Evolutionary conservation across 495 filamentous ascomycete genomes (phyloP).

Genomic region (Trichoderma reesei): DNA sequence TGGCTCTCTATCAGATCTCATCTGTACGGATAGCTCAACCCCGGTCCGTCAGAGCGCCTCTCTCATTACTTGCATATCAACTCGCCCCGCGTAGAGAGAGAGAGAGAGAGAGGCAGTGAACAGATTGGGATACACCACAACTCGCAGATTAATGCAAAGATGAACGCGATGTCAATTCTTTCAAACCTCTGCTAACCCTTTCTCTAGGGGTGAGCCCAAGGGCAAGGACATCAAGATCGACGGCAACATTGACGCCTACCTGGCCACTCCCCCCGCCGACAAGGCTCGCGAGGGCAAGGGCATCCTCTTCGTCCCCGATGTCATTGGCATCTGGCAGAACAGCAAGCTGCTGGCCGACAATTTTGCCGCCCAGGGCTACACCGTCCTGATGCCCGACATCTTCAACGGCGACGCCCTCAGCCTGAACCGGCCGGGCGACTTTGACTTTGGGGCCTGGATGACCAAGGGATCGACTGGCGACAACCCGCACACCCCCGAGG

Average conservation of each 20-base stretch:
- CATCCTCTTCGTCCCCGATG: slow-evolving; percentile 52
- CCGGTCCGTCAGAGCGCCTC: neutral
- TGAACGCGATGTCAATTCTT: neutral
- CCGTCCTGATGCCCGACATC: slow-evolving; percentile 64
- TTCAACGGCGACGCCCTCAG: slow-evolving; percentile 61
- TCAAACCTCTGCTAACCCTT: no score
- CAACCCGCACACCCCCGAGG: slow-evolving; percentile 47
- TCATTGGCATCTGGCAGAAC: slow-evolving; percentile 68
- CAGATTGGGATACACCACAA: no score
- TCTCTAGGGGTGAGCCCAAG: slow-evolving; percentile 25
- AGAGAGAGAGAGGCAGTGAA: neutral
- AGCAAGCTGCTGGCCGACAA: slow-evolving; percentile 73
- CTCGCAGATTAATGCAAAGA: no score
- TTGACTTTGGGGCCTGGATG: slow-evolving; percentile 54
- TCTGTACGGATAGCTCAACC: neutral
- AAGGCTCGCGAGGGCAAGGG: slow-evolving; percentile 38
- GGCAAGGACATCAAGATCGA: slow-evolving; percentile 33
- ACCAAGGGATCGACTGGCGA: slow-evolving; percentile 36
- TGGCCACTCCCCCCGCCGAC: slow-evolving; percentile 36
- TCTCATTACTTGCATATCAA: neutral
- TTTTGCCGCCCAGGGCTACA: slow-evolving; percentile 72
- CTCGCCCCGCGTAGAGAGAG: neutral
- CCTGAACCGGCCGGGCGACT: slow-evolving; percentile 46
- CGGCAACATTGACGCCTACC: slow-evolving; percentile 37
- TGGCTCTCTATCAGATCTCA: neutral